phyloP scores from a whole-genome alignment of 768 basidiomycete species.

The Lentinula boryana region DNA sequence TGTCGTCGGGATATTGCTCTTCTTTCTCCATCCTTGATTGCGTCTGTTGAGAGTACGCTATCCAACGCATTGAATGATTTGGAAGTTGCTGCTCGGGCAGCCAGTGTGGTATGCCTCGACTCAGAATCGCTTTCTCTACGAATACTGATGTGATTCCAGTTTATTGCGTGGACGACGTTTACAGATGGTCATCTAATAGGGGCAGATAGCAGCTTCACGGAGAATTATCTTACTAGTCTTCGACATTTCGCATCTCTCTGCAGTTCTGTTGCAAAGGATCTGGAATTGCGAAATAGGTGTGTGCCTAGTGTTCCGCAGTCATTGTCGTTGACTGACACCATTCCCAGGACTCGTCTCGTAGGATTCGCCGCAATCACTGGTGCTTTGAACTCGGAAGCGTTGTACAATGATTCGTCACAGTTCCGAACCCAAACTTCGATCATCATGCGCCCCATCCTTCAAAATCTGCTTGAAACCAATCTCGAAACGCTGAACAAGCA shows the following conservation, averaged over 20 bases:
- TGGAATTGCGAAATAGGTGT: conserved; percentile 72
- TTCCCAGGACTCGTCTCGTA: conserved; percentile 69
- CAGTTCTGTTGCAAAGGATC: conserved; percentile 46
- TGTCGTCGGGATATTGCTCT: conserved; percentile 80
- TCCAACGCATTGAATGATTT: conserved; percentile 55
- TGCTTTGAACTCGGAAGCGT: conserved; percentile 77
- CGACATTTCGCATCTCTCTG: conserved; percentile 61
- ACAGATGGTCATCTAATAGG: conserved; percentile 83
- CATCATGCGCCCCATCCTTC: conserved; percentile 67
- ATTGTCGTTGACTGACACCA: not conserved
- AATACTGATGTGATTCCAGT: conserved; percentile 35
- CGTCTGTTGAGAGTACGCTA: conserved; percentile 56
- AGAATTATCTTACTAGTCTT: conserved; percentile 65
- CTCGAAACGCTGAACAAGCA: conserved; percentile 58
- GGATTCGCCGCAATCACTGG: conserved; percentile 80
- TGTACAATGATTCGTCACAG: conserved; percentile 67
- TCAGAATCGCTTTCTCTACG: not conserved
- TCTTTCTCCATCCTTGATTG: conserved; percentile 62
- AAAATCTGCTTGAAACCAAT: conserved; percentile 60
- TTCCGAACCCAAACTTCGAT: conserved; percentile 67
- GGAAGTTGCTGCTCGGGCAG: conserved; percentile 71
- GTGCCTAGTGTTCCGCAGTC: not conserved
- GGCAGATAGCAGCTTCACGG: conserved; percentile 63
- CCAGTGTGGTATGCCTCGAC: conserved; percentile 61
- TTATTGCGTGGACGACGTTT: conserved; percentile 89